Conservation (phyloP, 2,329 filamentous ascomycete species). For the Lanzia echinophila region DNA sequence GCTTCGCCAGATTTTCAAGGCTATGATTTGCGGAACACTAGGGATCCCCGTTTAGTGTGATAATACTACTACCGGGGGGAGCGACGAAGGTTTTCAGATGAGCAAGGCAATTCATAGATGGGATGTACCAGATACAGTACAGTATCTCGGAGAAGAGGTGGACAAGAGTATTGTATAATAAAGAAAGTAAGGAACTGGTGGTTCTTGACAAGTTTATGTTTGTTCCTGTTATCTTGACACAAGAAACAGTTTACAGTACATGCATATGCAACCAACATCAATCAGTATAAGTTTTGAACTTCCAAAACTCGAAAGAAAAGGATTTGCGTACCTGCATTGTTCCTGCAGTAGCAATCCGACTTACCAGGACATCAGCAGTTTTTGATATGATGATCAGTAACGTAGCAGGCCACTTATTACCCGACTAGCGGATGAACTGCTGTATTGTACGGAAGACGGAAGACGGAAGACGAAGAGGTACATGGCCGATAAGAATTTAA, state of each 20-base stretch:
- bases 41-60: constrained; percentile 4
- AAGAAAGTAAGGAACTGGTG: background rate
- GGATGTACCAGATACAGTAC: background rate
- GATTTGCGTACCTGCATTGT: constrained; percentile 26
- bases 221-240: constrained; percentile 2
- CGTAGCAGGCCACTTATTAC: constrained; percentile 3
- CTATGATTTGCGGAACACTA: constrained; percentile 4
- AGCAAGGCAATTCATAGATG: constrained; percentile 2
- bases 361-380: background rate
- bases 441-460: no score
- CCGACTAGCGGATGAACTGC: constrained; percentile 10
- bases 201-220: background rate
- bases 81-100: constrained; percentile 2
- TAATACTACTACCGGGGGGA: constrained; percentile 1
- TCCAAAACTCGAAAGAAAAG: constrained; percentile 4
- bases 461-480: background rate
- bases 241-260: background rate
- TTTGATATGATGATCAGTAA: background rate
- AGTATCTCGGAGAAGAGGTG: background rate
- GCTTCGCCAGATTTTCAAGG: background rate
- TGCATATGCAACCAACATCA: constrained; percentile 7
- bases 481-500: constrained; percentile 6
- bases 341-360: constrained; percentile 21
- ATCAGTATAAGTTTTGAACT: background rate
- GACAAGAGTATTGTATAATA: background rate